Evolutionary conservation across 208 protist species (phyloP).

Genomic region (Leishmania lainsoni): DNA sequence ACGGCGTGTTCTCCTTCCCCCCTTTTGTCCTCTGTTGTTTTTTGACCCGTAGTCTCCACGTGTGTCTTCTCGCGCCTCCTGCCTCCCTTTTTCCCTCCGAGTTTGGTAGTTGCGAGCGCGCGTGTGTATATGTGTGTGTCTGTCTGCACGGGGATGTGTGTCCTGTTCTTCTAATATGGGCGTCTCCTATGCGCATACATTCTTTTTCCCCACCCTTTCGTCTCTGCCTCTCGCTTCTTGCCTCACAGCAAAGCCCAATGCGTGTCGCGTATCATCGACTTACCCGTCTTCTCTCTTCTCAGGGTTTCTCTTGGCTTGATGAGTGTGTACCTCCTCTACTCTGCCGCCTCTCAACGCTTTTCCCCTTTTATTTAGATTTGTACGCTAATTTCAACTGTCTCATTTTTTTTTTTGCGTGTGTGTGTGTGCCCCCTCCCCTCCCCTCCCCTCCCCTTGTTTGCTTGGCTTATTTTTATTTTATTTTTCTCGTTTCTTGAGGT

Average conservation of each 20-base stretch:
- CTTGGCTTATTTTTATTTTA: not conserved
- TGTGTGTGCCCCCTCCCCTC: not conserved
- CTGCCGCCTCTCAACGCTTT: not conserved
- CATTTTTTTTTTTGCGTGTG: conserved; percentile 1
- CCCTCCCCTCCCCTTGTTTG: not conserved
- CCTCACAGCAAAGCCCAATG: not conserved
- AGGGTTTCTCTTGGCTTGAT: not conserved
- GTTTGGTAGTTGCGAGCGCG: not conserved
- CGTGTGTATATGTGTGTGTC: not conserved
- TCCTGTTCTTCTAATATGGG: not conserved
- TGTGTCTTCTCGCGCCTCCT: not conserved
- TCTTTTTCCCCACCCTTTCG: not conserved
- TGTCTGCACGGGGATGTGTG: not conserved
- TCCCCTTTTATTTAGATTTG: not conserved
- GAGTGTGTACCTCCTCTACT: not conserved
- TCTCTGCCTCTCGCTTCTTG: not conserved
- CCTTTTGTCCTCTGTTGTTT: not conserved
- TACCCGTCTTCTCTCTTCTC: not conserved
- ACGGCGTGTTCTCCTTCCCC: not conserved
- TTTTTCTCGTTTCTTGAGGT: not conserved
- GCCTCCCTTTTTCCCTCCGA: too few species aligned
- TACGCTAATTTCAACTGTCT: not conserved
- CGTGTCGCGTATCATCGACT: not conserved
- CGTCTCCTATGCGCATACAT: not conserved
- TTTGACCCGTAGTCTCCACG: not conserved